Conservation (phyloP, 306 rosid genomes). For the Prunus fruticosa region DNA sequence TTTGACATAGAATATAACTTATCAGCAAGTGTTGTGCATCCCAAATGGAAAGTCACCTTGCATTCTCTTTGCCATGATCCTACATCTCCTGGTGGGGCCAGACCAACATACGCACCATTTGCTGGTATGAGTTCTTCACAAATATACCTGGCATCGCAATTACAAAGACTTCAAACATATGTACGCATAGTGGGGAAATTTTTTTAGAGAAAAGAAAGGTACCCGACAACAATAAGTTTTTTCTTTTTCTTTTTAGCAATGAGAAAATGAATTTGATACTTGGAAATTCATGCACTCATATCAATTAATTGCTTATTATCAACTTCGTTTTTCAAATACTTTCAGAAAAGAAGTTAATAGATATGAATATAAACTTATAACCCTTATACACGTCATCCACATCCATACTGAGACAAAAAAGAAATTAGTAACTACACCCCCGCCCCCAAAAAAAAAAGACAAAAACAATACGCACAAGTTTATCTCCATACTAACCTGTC, state of each 20-base stretch:
- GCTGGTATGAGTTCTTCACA: conserved; percentile 27
- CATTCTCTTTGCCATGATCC: conserved; percentile 77
- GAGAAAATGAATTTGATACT: neutral
- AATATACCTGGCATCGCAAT: conserved; percentile 25
- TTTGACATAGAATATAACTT: neutral
- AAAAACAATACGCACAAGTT: conserved; percentile 9
- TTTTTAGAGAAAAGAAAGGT: neutral
- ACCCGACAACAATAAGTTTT: neutral
- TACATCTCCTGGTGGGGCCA: conserved; percentile 53
- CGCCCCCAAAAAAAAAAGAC: neutral
- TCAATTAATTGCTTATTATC: neutral
- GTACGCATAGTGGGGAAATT: neutral
- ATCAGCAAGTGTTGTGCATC: neutral
- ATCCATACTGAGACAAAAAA: too few relatives aligned
- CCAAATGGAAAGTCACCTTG: conserved; percentile 53
- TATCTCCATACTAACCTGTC: conserved; percentile 55
- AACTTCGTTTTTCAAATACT: neutral
- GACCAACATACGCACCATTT: conserved; percentile 46
- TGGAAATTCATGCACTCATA: neutral
- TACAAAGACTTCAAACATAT: conserved; percentile 2
- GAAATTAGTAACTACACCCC: too few relatives aligned
- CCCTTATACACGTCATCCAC: neutral
- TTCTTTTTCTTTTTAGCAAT: neutral
- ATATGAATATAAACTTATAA: neutral
- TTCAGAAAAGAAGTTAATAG: neutral